Conservation (phyloP, 2,329 filamentous ascomycete species). For the Penicillium sumatraense region DNA sequence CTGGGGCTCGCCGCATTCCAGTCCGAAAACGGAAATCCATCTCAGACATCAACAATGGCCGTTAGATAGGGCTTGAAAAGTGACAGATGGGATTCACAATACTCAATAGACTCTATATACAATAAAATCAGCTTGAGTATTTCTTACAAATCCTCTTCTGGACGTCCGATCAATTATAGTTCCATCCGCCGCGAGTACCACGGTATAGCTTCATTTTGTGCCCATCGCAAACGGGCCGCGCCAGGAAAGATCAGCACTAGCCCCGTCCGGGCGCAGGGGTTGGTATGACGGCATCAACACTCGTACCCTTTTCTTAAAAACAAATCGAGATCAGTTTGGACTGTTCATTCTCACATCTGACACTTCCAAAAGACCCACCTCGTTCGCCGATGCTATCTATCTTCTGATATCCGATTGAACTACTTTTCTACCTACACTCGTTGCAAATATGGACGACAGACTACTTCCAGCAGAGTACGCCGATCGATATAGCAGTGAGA, state of each 20-base stretch:
- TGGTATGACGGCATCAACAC: slow-evolving; percentile 17
- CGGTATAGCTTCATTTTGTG: neutral
- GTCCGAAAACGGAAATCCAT: neutral
- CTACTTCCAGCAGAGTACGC: slow-evolving; percentile 22
- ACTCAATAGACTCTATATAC: no score
- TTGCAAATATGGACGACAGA: slow-evolving; percentile 19
- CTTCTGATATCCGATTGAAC: neutral
- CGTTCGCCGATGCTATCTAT: neutral
- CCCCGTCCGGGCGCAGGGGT: slow-evolving; percentile 9
- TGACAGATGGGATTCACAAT: neutral
- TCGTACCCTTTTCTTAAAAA: slow-evolving; percentile 1
- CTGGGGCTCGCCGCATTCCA: neutral
- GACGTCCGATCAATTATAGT: neutral
- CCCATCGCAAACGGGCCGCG: slow-evolving; percentile 1
- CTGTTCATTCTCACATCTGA: neutral
- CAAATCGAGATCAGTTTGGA: neutral
- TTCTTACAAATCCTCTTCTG: neutral
- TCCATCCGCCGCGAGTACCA: neutral
- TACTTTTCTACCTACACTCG: neutral
- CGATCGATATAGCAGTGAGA: slow-evolving; percentile 25
- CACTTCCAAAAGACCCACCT: neutral
- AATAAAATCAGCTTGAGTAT: no score
- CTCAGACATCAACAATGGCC: neutral
- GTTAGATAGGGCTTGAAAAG: neutral
- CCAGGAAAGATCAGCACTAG: slow-evolving; percentile 7